A percentile compares a stretch with the other conserved stretches of the same genome.
phyloP scores from a whole-genome alignment of 2,329 filamentous ascomycete species.

The Calonectria henricotiae region DNA sequence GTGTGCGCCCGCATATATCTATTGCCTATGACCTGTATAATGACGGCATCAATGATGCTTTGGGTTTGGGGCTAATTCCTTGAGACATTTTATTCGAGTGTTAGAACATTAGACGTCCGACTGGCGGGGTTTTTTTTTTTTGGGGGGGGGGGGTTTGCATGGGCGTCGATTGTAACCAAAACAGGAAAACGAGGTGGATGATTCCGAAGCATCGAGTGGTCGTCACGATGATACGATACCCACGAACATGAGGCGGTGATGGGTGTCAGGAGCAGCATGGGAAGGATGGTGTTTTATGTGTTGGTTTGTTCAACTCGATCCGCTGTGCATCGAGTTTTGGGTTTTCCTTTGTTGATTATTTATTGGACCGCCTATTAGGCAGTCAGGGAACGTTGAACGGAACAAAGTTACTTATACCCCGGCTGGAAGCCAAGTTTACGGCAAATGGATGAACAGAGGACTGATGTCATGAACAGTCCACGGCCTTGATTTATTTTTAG shows the following conservation, averaged over 20 bases:
- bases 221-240: slow-evolving; percentile 32
- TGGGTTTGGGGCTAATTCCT: slow-evolving; percentile 25
- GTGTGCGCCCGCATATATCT: slow-evolving; percentile 21
- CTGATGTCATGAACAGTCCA: slow-evolving; percentile 29
- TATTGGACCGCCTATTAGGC: slow-evolving; percentile 37
- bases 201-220: slow-evolving; percentile 17
- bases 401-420: slow-evolving; percentile 53
- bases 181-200: slow-evolving; percentile 19
- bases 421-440: slow-evolving; percentile 52
- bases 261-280: slow-evolving; percentile 19
- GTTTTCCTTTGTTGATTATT: slow-evolving; percentile 36
- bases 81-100: slow-evolving; percentile 29
- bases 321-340: slow-evolving; percentile 1
- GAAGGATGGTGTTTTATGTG: slow-evolving; percentile 23
- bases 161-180: slow-evolving; percentile 29
- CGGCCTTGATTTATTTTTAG: not conserved
- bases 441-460: slow-evolving; percentile 45
- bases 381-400: slow-evolving; percentile 42
- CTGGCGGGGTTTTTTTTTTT: slow-evolving; percentile 42
- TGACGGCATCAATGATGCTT: slow-evolving; percentile 40
- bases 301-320: slow-evolving; percentile 10
- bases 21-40: slow-evolving; percentile 42
- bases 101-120: slow-evolving; percentile 43
- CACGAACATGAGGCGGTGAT: slow-evolving; percentile 3
- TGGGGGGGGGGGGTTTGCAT: not conserved